Evolutionary conservation across 139 green algal species (phyloP).

Genomic region (Tetraselmis chui): DNA sequence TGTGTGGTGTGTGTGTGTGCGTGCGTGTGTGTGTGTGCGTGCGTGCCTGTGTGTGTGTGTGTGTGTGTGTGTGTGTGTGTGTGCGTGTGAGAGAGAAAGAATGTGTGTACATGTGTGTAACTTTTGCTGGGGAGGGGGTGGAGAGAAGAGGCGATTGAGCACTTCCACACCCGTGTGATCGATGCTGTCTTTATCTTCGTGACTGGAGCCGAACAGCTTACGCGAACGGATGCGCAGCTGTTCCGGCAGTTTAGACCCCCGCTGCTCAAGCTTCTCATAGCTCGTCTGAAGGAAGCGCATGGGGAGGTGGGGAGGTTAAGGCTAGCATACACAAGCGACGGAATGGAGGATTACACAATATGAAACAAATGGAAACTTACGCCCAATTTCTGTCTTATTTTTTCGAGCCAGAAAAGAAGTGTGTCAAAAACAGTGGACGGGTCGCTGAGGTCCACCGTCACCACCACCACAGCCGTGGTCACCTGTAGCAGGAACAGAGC

Average conservation of each 20-base stretch:
- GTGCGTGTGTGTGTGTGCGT: too few species aligned
- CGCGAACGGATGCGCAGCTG: conserved; percentile 43
- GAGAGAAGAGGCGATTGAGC: neutral
- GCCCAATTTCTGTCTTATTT: conserved; percentile 39
- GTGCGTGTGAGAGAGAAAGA: too few species aligned
- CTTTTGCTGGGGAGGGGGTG: neutral
- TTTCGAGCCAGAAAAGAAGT: conserved; percentile 39
- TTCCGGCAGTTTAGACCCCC: conserved; percentile 57
- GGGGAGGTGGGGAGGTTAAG: too few species aligned
- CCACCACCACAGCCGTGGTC: conserved; percentile 50
- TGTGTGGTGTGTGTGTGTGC: too few species aligned
- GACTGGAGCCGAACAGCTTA: conserved; percentile 25
- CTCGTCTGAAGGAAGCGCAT: too few species aligned
- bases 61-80: too few species aligned
- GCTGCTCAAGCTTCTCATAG: conserved; percentile 55
- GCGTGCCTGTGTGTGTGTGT: too few species aligned
- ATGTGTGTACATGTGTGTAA: too few species aligned
- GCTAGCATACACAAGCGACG: too few species aligned
- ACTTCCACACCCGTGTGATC: conserved; percentile 15
- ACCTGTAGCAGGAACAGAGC: conserved; percentile 35
- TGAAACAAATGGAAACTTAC: too few species aligned
- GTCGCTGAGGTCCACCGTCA: conserved; percentile 59
- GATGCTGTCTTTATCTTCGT: conserved; percentile 26
- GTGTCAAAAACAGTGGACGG: conserved; percentile 35
- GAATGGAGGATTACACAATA: too few species aligned